Percentiles rank a stretch among this genome's conserved stretches.
Conservation (phyloP, 2,329 filamentous ascomycete species). For the Hysterium pulicare region DNA sequence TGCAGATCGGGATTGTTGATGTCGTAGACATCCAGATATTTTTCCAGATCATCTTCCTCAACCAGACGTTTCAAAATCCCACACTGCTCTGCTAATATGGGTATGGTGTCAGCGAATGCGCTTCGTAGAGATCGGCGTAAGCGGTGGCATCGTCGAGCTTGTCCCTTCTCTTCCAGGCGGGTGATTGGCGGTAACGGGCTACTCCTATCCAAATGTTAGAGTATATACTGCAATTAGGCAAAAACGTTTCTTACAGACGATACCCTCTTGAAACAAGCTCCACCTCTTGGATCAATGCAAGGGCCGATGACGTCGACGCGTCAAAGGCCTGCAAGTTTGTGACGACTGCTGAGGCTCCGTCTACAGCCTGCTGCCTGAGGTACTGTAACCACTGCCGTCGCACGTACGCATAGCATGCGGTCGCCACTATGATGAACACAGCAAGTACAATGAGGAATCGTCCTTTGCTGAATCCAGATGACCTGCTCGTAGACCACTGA, state of each 20-base stretch:
- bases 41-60: slow-evolving; percentile 78
- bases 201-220: slow-evolving; percentile 57
- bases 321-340: slow-evolving; percentile 77
- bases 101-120: slow-evolving; percentile 67
- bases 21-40: slow-evolving; percentile 74
- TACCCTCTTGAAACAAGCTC: slow-evolving; percentile 91
- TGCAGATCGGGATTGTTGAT: slow-evolving; percentile 46
- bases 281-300: slow-evolving; percentile 89
- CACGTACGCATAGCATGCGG: slow-evolving; percentile 67
- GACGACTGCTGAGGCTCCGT: slow-evolving; percentile 66
- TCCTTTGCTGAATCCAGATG: slow-evolving; percentile 54
- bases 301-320: slow-evolving; percentile 67
- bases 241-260: slow-evolving; percentile 59
- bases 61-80: slow-evolving; percentile 68
- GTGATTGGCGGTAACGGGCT: slow-evolving; percentile 88
- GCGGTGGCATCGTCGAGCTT: slow-evolving; percentile 73
- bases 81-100: slow-evolving; percentile 68
- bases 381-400: slow-evolving; percentile 79
- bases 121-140: slow-evolving; percentile 72
- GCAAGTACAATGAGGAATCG: slow-evolving; percentile 46
- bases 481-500: slow-evolving; percentile 63
- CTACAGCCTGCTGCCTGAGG: slow-evolving; percentile 69
- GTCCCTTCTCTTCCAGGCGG: slow-evolving; percentile 78
- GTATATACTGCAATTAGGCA: slow-evolving; percentile 13
- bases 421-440: slow-evolving; percentile 52